Percentiles rank a stretch among this genome's conserved stretches.
These are phyloP conservation scores for Aureobasidium sp. DNA, from an alignment of 2,329 filamentous ascomycete species.

Conservation along the genomic window DNA sequence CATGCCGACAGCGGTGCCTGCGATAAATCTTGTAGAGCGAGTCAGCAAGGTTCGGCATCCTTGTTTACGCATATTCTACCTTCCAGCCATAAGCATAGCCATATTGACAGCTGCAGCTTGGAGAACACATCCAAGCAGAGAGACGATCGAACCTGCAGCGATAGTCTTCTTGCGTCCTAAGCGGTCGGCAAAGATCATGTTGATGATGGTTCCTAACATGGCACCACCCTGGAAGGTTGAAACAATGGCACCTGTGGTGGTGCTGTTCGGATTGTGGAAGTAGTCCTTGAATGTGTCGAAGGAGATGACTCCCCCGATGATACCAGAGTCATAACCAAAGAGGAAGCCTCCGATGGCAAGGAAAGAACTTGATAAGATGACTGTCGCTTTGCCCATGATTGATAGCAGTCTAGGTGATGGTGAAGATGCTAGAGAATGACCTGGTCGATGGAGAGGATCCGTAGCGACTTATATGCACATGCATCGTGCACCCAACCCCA, in stretches of 20 bases:
- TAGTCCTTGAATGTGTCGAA: slow-evolving; percentile 23
- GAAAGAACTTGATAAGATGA: slow-evolving; percentile 9
- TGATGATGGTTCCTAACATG: slow-evolving; percentile 18
- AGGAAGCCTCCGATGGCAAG: slow-evolving; percentile 18
- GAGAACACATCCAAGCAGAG: slow-evolving; percentile 18
- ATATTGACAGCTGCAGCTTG: slow-evolving; percentile 22
- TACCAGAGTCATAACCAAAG: slow-evolving; percentile 27
- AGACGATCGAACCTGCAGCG: slow-evolving; percentile 14
- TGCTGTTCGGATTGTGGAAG: slow-evolving; percentile 22
- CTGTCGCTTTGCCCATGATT: slow-evolving; percentile 12
- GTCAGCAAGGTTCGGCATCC: not conserved
- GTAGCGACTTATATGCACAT: not conserved
- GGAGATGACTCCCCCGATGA: slow-evolving; percentile 26
- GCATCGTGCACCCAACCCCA: not conserved
- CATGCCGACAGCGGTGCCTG: slow-evolving; percentile 22
- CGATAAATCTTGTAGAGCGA: slow-evolving; percentile 19
- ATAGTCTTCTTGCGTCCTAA: slow-evolving; percentile 19
- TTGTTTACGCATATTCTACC: not conserved
- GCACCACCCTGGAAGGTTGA: slow-evolving; percentile 31
- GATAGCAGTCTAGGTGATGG: not conserved
- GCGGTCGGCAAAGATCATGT: slow-evolving; percentile 16
- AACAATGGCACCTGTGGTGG: slow-evolving; percentile 26
- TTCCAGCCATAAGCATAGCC: slow-evolving; percentile 23
- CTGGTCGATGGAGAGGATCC: not conserved
- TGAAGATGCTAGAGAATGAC: not conserved